Conservation (phyloP, 441 rosid species). For the Gossypium schwendimanii region DNA sequence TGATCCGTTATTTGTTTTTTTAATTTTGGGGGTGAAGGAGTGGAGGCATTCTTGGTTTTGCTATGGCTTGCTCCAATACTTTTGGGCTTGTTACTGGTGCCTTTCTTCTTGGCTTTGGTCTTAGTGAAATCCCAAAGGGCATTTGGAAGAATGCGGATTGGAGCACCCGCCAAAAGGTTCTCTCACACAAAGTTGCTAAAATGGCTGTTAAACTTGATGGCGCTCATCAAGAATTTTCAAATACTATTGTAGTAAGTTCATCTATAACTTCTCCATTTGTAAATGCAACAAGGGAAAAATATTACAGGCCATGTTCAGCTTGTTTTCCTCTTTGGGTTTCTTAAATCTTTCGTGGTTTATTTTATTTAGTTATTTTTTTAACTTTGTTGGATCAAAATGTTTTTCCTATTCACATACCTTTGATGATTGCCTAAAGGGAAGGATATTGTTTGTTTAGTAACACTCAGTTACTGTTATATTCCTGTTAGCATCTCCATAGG, state of each 20-base stretch:
- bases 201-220: conserved; percentile 77
- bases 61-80: conserved; percentile 82
- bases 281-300: not conserved
- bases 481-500: not conserved
- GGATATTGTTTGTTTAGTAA: not conserved
- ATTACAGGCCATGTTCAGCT: not conserved
- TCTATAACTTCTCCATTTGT: not conserved
- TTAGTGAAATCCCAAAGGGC: conserved; percentile 72
- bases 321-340: not conserved
- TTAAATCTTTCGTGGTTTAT: not conserved
- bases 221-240: conserved; percentile 75
- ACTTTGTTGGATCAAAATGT: not conserved
- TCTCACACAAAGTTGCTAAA: conserved; percentile 74
- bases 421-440: not conserved
- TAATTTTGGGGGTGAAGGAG: conserved; percentile 24
- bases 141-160: conserved; percentile 69
- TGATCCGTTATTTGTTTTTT: not conserved
- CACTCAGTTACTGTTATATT: not conserved
- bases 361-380: not conserved
- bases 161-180: conserved; percentile 62
- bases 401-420: not conserved
- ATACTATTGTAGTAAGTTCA: conserved; percentile 69
- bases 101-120: conserved; percentile 82
- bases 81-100: conserved; percentile 87
- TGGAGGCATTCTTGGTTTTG: conserved; percentile 57